Conservation (phyloP, 1,284 basidiomycete genomes). For the Uromyces viciae-fabae region DNA sequence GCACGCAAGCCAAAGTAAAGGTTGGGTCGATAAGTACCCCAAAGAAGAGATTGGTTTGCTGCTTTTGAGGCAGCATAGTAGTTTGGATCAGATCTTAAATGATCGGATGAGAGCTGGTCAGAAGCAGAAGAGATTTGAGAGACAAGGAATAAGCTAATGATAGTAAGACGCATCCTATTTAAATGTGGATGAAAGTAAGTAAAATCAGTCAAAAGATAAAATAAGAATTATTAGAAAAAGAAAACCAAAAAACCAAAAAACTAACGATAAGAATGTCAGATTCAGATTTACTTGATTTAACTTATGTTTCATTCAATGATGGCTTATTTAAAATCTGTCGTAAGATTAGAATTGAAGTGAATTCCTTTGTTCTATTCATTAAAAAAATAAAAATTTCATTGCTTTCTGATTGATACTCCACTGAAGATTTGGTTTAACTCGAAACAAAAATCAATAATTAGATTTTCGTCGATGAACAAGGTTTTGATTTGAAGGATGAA, state of each 20-base stretch:
- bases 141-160: background rate
- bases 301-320: background rate
- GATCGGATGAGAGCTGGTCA: background rate
- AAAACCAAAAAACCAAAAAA: background rate
- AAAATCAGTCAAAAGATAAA: background rate
- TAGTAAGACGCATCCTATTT: too few species aligned
- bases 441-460: background rate
- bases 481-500: background rate
- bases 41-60: constrained; percentile 62
- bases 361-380: background rate
- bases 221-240: background rate
- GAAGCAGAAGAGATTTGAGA: background rate
- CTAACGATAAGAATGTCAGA: too few species aligned
- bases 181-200: background rate
- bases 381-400: too few species aligned
- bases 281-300: background rate
- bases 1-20: constrained; percentile 88
- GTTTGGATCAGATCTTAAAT: background rate
- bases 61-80: constrained; percentile 4
- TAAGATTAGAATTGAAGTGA: background rate
- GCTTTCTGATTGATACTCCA: background rate
- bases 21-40: constrained; percentile 86
- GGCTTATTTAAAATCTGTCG: background rate
- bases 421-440: background rate
- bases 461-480: constrained; percentile 21